Percentiles rank a stretch among this genome's conserved stretches.
phyloP scores from a whole-genome alignment of 139 green algal species.

The Zygnema circumcarinatum region DNA sequence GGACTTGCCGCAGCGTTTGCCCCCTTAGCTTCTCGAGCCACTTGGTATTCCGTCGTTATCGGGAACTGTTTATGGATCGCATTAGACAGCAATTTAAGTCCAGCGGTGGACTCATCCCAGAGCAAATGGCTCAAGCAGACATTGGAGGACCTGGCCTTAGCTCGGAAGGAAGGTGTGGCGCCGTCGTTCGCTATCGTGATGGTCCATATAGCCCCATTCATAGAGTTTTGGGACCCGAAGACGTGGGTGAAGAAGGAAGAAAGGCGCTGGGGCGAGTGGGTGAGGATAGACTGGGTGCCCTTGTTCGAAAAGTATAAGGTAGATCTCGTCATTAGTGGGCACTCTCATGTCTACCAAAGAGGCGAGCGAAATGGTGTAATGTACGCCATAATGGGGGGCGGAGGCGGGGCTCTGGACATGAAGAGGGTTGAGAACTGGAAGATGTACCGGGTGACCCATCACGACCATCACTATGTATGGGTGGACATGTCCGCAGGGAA shows the following conservation, averaged over 20 bases:
- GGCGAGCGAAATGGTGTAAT: conserved; percentile 32
- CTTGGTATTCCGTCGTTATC: conserved; percentile 11
- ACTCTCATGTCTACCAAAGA: conserved; percentile 39
- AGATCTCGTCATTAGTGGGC: conserved; percentile 40
- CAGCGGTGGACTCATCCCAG: not conserved
- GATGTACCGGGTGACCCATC: conserved; percentile 31
- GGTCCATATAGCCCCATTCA: conserved; percentile 25
- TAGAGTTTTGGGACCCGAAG: conserved; percentile 28
- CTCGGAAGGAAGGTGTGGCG: not conserved
- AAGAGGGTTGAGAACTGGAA: conserved; percentile 26
- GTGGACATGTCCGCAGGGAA: conserved; percentile 18
- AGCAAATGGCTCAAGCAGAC: conserved; percentile 5
- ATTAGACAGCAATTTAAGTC: conserved; percentile 14
- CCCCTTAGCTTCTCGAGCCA: not conserved
- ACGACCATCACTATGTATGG: conserved; percentile 22
- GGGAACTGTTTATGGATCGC: conserved; percentile 28
- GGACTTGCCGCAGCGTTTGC: not conserved
- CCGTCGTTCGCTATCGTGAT: conserved; percentile 18
- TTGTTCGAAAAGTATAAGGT: conserved; percentile 43
- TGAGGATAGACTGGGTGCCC: conserved; percentile 34
- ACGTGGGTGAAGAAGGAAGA: conserved; percentile 13
- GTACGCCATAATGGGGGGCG: conserved; percentile 29
- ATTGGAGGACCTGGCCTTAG: conserved; percentile 7
- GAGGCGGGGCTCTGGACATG: conserved; percentile 15
- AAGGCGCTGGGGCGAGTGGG: conserved; percentile 16